Evolutionary conservation across 192 early-diverging fungal species (phyloP), one percentile per base, ranked within the genome.

Genomic region (Fimicolochytrium jonesii): DNA sequence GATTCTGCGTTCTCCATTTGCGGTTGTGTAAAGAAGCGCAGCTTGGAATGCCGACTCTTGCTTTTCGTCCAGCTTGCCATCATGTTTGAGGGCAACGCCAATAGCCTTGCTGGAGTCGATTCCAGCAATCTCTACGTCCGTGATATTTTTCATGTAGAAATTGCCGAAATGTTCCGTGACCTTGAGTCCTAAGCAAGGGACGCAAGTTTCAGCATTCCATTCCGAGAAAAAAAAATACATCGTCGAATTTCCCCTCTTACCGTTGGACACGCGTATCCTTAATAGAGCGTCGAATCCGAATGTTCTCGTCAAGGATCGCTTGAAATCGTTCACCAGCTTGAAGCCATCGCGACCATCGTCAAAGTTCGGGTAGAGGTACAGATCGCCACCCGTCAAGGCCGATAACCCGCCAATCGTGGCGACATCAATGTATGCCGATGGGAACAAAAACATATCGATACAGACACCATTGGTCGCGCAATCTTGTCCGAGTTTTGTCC

Each of bases 21-120:
- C 84, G 0, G 93, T 94, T 11, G 96, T 99, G 79, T 99, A 99
- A 37, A 99, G 76, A 47, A 99, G 73, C 3, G 96, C 96, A 18
- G 83, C 85, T 69, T 99, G 96, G 84, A 99, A 88, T 32, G 81
- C 87, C 7, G 86, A 85, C 45, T 92, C 87, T 10, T 23, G 47
- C 18, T 79, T 75, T 52, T 93, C 90, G 50, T 95, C 90, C 32
- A 99, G 76, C 64, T 91, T 91, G 30, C 86, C 87, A 37, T 99
- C 96, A 64, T 97, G 85, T 65, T 88, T 87, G 56, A 99, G 70
- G 20, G 80, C 62, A 42, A 91, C 86, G 2, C 81, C 95, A 66
- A 98, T 80, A 0, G 93, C 78, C 53, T 88, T 92, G 51, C 90
- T 85, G 49, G 87, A 83, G 56, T 90, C 90, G 29, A 97, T 77